These are phyloP conservation scores for Xerocomellus chrysenteron DNA, from an alignment of 768 basidiomycete species.

Conservation along the genomic window DNA sequence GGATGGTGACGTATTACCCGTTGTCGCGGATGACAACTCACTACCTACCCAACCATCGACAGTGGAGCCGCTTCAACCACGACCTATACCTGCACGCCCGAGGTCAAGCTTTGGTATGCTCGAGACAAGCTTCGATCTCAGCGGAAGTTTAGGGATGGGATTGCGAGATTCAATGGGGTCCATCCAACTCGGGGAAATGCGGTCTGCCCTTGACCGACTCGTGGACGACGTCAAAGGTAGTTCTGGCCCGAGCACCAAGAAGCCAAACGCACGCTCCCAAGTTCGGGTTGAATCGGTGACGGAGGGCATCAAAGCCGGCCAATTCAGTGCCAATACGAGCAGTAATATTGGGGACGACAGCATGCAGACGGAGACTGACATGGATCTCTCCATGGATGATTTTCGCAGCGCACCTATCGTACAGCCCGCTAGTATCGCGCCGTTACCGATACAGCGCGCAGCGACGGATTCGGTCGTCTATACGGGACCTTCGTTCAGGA, in stretches of 20 bases:
- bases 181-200: conserved; percentile 66
- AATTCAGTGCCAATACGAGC: conserved; percentile 37
- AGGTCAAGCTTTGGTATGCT: conserved; percentile 17
- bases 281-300: conserved; percentile 31
- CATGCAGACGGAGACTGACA: conserved; percentile 34
- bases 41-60: background rate
- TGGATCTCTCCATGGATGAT: conserved; percentile 28
- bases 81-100: conserved; percentile 4
- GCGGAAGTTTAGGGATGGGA: conserved; percentile 22
- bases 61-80: conserved; percentile 6
- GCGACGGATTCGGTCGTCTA: conserved; percentile 49
- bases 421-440: conserved; percentile 3
- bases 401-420: conserved; percentile 20
- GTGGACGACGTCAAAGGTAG: conserved; percentile 61
- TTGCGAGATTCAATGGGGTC: conserved; percentile 44
- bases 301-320: conserved; percentile 33
- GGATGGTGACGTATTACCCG: background rate
- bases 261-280: conserved; percentile 10
- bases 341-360: conserved; percentile 30
- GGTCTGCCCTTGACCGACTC: conserved; percentile 67
- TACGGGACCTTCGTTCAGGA: conserved; percentile 31
- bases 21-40: background rate
- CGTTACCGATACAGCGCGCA: conserved; percentile 45
- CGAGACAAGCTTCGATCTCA: conserved; percentile 25
- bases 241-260: conserved; percentile 25